Evolutionary conservation across 805 yeast species (phyloP).

Genomic region (Metschnikowia lachancei): DNA sequence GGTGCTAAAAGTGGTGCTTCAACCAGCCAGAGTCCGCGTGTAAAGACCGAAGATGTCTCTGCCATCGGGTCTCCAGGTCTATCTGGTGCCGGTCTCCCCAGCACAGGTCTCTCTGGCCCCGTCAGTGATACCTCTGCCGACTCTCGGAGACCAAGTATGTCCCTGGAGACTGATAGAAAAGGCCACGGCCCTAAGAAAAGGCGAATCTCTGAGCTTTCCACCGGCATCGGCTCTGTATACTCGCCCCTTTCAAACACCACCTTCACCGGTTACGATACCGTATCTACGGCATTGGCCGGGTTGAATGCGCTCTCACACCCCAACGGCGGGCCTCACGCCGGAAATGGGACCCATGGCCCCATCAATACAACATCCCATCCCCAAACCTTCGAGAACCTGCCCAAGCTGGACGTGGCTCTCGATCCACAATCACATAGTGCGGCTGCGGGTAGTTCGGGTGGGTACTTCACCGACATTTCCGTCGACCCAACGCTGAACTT

Average conservation of each 20-base stretch:
- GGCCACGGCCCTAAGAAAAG: constrained; percentile 12
- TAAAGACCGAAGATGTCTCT: too few species aligned
- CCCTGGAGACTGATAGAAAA: constrained; percentile 6
- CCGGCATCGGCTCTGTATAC: constrained; percentile 31
- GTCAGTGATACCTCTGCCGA: constrained; percentile 7
- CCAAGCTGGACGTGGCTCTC: constrained; percentile 27
- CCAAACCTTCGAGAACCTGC: constrained; percentile 26
- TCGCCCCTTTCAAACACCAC: constrained; percentile 36
- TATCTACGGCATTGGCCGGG: constrained; percentile 44
- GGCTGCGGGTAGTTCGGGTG: constrained; percentile 35
- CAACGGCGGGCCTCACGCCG: constrained; percentile 14
- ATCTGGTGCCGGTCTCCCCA: too few species aligned
- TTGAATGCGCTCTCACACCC: constrained; percentile 41
- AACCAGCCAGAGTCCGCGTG: too few species aligned
- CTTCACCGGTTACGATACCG: constrained; percentile 42
- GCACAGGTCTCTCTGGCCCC: too few species aligned
- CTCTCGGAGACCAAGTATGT: constrained; percentile 3
- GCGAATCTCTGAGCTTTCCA: constrained; percentile 13
- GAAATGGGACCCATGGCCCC: constrained; percentile 10
- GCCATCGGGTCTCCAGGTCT: too few species aligned
- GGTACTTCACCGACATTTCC: constrained; percentile 43
- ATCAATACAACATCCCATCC: constrained; percentile 21
- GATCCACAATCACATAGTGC: constrained; percentile 33
- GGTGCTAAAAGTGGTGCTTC: too few species aligned
- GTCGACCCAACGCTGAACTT: constrained; percentile 47